Percentiles rank a stretch among this genome's conserved stretches.
These are phyloP conservation scores for Camelina laxa DNA, from an alignment of 345 rosid genomes.

Conservation along the genomic window DNA sequence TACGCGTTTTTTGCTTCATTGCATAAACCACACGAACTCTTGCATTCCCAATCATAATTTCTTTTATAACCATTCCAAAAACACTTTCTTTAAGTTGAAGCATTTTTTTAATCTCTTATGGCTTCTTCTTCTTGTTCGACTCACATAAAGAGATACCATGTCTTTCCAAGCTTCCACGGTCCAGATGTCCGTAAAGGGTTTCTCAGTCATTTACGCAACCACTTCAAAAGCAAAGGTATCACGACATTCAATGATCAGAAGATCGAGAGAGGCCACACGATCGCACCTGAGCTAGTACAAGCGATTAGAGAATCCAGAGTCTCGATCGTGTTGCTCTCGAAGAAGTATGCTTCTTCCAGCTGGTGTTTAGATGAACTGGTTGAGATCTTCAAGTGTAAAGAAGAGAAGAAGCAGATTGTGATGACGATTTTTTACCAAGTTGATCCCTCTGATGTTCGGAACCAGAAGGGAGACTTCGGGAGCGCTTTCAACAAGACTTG, in stretches of 20 bases:
- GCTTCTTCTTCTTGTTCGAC: neutral
- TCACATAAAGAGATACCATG: neutral
- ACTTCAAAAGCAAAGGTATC: neutral
- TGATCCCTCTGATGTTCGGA: conserved; percentile 1
- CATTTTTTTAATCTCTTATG: too few species aligned
- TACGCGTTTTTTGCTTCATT: too few species aligned
- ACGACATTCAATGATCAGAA: neutral
- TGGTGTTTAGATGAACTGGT: conserved; percentile 20
- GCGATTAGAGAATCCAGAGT: conserved; percentile 3
- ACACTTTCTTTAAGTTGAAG: too few species aligned
- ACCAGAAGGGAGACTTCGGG: neutral
- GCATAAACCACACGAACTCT: too few species aligned
- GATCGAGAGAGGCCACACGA: conserved; percentile 12
- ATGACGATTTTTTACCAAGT: neutral
- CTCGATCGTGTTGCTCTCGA: neutral
- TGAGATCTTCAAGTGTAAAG: neutral
- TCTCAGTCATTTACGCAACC: neutral
- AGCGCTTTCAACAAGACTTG: neutral
- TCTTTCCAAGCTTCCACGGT: neutral
- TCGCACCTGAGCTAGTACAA: neutral
- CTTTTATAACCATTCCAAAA: too few species aligned
- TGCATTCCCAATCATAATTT: too few species aligned
- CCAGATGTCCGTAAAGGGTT: neutral
- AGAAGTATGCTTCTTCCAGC: neutral
- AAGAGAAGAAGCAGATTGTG: neutral